Conservation (phyloP, 192 early-diverging fungal genomes). For the Backusella parvicylindrica region DNA sequence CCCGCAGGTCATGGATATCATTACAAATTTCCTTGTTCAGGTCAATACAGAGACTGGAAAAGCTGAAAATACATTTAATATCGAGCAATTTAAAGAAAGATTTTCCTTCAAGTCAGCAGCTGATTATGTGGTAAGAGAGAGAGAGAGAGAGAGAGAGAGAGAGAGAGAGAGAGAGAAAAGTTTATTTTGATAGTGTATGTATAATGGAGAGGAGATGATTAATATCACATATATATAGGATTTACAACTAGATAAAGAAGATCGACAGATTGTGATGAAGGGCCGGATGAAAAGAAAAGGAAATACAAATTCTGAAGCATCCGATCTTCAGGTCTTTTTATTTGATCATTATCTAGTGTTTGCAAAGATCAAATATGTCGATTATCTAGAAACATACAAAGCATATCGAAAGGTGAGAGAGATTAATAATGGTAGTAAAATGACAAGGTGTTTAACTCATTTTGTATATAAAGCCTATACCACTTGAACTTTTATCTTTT, state of each 20-base stretch:
- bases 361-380: slow-evolving; percentile 64
- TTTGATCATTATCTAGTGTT: slow-evolving; percentile 89
- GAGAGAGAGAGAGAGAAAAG: too few species aligned
- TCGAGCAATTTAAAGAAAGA: slow-evolving; percentile 71
- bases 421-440: not conserved
- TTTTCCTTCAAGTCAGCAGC: slow-evolving; percentile 51
- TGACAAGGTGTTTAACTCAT: too few species aligned
- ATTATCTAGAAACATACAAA: slow-evolving; percentile 59
- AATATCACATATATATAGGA: slow-evolving; percentile 45
- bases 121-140: slow-evolving; percentile 20
- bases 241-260: slow-evolving; percentile 68
- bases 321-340: slow-evolving; percentile 76
- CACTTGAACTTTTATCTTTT: slow-evolving; percentile 70
- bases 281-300: slow-evolving; percentile 74
- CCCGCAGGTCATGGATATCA: slow-evolving; percentile 65
- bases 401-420: slow-evolving; percentile 46
- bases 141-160: not conserved
- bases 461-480: slow-evolving; percentile 59
- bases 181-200: too few species aligned
- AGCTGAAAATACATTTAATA: slow-evolving; percentile 82
- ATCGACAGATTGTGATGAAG: slow-evolving; percentile 73
- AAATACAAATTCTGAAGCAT: slow-evolving; percentile 50
- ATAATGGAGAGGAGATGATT: not conserved
- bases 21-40: slow-evolving; percentile 69
- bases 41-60: slow-evolving; percentile 89